A percentile compares a stretch with the other conserved stretches of the same genome.
Conservation (phyloP, 192 early-diverging fungal genomes). For the Dissophora globulifera region DNA sequence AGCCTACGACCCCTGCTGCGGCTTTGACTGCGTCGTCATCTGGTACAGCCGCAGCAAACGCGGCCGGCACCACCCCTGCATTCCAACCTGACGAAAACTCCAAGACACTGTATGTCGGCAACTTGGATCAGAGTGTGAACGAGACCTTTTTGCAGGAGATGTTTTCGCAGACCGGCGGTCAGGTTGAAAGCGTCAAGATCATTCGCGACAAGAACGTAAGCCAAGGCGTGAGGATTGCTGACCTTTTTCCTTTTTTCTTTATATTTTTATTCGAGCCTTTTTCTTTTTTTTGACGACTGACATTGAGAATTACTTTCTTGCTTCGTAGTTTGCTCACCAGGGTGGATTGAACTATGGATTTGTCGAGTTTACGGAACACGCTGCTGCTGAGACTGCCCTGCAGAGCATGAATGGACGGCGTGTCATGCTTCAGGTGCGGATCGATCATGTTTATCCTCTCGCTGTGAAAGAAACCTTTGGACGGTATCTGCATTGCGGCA, state of each 20-base stretch:
- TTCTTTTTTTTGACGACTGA: not conserved
- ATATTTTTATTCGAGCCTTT: not conserved
- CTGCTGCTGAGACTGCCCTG: conserved; percentile 76
- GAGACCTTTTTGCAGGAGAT: conserved; percentile 79
- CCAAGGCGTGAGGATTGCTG: not conserved
- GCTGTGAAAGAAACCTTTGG: too few relatives aligned
- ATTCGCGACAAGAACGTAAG: conserved; percentile 78
- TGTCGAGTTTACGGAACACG: conserved; percentile 82
- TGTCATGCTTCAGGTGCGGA: conserved; percentile 67
- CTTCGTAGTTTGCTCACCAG: conserved; percentile 63
- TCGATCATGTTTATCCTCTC: not conserved
- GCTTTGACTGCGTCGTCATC: not conserved
- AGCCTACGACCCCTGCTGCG: conserved; percentile 5
- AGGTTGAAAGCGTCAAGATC: conserved; percentile 79
- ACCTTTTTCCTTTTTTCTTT: too few relatives aligned
- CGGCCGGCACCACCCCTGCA: too few relatives aligned
- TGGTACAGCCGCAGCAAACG: conserved; percentile 16
- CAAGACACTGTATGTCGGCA: conserved; percentile 85
- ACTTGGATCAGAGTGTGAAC: conserved; percentile 84
- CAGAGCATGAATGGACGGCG: conserved; percentile 77
- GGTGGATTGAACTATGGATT: conserved; percentile 90
- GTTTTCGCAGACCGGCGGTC: conserved; percentile 73
- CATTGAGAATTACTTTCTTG: not conserved
- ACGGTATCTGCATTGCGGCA: too few relatives aligned
- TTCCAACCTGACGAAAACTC: conserved; percentile 59